Base-by-base conservation (phyloP, 148 eudicot species). In the Agrostemma githago region DNA sequence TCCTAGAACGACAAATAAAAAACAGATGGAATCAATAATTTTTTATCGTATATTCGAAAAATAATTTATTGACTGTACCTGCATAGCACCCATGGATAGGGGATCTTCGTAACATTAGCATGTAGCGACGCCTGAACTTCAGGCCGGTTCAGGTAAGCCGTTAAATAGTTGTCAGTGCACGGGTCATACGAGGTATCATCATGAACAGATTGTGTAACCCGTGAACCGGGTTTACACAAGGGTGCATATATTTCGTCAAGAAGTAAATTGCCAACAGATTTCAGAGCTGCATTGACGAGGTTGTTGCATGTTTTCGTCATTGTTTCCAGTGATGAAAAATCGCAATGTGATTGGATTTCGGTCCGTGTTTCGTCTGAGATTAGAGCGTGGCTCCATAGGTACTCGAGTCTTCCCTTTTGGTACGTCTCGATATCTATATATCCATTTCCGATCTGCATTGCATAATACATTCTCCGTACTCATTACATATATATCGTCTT, bases 61-160 rank as follows among this genome's bases (percentile, higher is more conserved):
- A 51, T 4, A 51, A 51, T 10, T 51, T 2, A 66, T 53, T 16
- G 43, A 53, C 19, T 6, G 6, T 53, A 70, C 72, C 72, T 70
- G 61, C 72, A 70, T 12, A 70, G 17, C 53, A 26, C 61, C 72
- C 72, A 70, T 51, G 72, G 4, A 70, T 70, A 51, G 4, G 72
- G 72, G 43, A 70, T 53, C 20, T 53, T 53, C 61, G 20, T 70
- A 14, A 70, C 41, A 70, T 70, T 70, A 5, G 72, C 72, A 34
- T 70, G 72, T 26, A 70, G 72, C 14, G 72, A 41, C 4, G 72
- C 72, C 72, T 70, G 72, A 53, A 70, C 72, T 51, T 70, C 42
- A 11, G 72, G 72, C 72, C 61, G 15, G 41, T 70, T 70, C 53
- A 70, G 37, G 61, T 70, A 70, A 11, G 60, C 17, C 1, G 72